Base-by-base conservation (phyloP, 345 rosid species). In the Corymbia maculata region DNA sequence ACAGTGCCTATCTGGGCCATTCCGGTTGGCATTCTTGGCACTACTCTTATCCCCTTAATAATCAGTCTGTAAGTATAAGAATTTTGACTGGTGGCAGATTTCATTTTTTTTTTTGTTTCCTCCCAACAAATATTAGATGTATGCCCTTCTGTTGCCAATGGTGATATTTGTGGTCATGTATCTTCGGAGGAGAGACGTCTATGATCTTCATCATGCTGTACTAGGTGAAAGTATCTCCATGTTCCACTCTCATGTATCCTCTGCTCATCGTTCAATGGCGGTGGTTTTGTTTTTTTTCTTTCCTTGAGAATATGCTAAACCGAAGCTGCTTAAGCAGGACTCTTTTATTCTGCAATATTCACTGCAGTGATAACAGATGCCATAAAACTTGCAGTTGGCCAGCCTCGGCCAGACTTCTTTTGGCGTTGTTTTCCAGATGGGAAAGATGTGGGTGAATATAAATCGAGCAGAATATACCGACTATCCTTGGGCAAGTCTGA, bases 341-440 rank as follows among this genome's bases (percentile, higher is more conserved):
- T 96, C 88, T 91, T 94, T 36, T 97, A 92, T 90, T 94, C 99
- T 79, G 90, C 93, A 89, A 90, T 93, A 44, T 90, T 96, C 89
- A 97, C 98, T 4, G 95, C 93, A 36, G 97, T 96, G 75, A 88
- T 96, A 28, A 96, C 99, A 2, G 98, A 97, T 90, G 86, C 98
- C 16, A 96, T 96, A 52, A 96, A 97, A 93, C 90, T 92, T 90
- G 96, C 99, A 68, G 97, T 93, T 87, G 99, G 99, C 87, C 87
- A 95, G 86, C 98, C 99, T 85, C 94, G 98, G n/a, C 99, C 99
- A 52, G 97, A 97, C 91, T 97, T 97, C 92, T 97, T 95, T 92
- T 95, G 98, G 98, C 98, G 98, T 50, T 97, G 99, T 90, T 97
- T 97, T 90, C 99, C 98, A 2, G 98, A 97, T 93, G 99, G 99